Evolutionary conservation across 1,139 yeast species (phyloP).

Genomic region (Taphrina flavorubra): DNA sequence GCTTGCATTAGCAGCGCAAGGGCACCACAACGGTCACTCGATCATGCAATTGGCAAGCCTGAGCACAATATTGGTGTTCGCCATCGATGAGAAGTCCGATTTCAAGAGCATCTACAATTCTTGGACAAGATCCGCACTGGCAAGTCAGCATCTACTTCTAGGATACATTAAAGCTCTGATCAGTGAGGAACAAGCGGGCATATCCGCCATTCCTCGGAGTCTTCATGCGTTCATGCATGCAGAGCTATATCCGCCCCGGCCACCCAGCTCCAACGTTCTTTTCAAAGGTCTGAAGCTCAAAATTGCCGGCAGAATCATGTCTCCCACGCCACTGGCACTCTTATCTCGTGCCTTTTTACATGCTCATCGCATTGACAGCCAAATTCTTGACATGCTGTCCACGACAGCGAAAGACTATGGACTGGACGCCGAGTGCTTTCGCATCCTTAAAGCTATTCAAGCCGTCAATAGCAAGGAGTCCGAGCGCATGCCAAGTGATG

Average conservation of each 20-base stretch:
- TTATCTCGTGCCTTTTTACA: conserved; percentile 14
- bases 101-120: conserved; percentile 11
- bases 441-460: conserved; percentile 9
- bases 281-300: conserved; percentile 13
- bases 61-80: conserved; percentile 17
- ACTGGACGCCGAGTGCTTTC: conserved; percentile 8
- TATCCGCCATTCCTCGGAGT: conserved; percentile 13
- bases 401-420: conserved; percentile 4
- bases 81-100: not conserved
- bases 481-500: conserved; percentile 12
- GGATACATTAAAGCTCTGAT: conserved; percentile 15
- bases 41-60: conserved; percentile 14
- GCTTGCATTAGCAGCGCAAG: conserved; percentile 24
- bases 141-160: conserved; percentile 24
- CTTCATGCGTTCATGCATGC: conserved; percentile 8
- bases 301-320: conserved; percentile 8
- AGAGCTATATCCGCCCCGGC: conserved; percentile 18
- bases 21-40: conserved; percentile 22
- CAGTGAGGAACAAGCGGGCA: not conserved
- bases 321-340: conserved; percentile 14
- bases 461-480: not conserved
- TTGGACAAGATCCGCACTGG: conserved; percentile 14
- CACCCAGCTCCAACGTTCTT: not conserved
- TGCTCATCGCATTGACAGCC: conserved; percentile 19
- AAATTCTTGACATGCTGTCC: conserved; percentile 2